phyloP scores from a whole-genome alignment of 768 basidiomycete species.

The Sporobolomyces roseus region DNA sequence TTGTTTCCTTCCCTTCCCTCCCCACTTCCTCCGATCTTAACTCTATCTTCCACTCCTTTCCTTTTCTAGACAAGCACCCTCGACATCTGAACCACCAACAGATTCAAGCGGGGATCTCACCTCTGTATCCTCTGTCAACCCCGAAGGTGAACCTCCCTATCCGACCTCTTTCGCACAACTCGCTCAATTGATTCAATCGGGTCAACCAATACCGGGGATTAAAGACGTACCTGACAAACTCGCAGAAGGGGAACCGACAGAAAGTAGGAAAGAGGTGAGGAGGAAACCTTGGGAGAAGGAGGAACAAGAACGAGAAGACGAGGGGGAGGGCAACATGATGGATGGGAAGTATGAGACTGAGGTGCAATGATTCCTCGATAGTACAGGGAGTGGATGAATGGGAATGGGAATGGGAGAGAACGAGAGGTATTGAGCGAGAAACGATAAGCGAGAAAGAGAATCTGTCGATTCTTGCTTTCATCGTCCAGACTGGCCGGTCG shows the following conservation, averaged over 20 bases:
- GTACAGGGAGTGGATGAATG: too few relatives aligned
- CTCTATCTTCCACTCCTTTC: background rate
- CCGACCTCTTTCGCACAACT: conserved; percentile 43
- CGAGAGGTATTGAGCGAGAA: too few relatives aligned
- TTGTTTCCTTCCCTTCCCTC: background rate
- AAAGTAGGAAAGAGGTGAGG: conserved; percentile 1
- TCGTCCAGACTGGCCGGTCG: too few relatives aligned
- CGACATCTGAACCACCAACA: background rate
- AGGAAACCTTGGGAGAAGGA: conserved; percentile 44
- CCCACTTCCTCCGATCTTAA: background rate
- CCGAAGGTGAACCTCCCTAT: conserved; percentile 35
- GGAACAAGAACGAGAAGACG: background rate
- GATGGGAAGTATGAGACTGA: background rate
- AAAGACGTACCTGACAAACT: conserved; percentile 42
- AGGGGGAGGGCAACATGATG: conserved; percentile 3
- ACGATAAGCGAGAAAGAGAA: too few relatives aligned
- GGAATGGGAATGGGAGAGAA: too few relatives aligned
- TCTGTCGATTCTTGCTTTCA: too few relatives aligned
- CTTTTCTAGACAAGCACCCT: background rate
- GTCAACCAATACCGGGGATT: conserved; percentile 43
- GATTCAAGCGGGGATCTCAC: background rate
- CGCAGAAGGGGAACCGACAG: conserved; percentile 23
- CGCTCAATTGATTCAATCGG: conserved; percentile 40
- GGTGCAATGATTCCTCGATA: background rate
- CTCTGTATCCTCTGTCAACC: background rate